Conservation (phyloP, 2,329 filamentous ascomycete species). For the Aspergillus aculeatus region DNA sequence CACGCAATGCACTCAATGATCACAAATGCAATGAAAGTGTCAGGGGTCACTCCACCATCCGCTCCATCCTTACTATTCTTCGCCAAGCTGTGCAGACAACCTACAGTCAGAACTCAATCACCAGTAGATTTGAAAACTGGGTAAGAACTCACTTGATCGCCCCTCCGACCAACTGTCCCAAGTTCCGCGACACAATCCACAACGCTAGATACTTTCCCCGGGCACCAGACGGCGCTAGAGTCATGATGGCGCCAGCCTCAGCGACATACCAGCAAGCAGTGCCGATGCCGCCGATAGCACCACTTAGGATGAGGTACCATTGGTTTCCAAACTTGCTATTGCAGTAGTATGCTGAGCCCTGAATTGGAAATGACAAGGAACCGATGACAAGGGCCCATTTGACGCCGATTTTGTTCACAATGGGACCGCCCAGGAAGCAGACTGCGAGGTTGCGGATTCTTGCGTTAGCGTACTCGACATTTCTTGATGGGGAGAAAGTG, state of each 20-base stretch:
- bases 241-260: slow-evolving; percentile 51
- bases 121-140: too few relatives aligned
- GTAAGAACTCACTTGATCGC: slow-evolving; percentile 43
- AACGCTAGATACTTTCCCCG: slow-evolving; percentile 51
- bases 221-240: slow-evolving; percentile 46
- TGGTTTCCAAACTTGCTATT: slow-evolving; percentile 52
- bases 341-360: slow-evolving; percentile 50
- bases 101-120: not conserved
- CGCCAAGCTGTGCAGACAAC: slow-evolving; percentile 26
- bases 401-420: slow-evolving; percentile 49
- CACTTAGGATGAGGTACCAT: slow-evolving; percentile 47
- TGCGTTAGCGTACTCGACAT: not conserved
- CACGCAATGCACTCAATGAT: slow-evolving; percentile 49
- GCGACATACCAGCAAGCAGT: slow-evolving; percentile 52
- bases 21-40: slow-evolving; percentile 50
- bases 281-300: slow-evolving; percentile 40
- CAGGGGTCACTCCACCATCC: slow-evolving; percentile 42
- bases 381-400: slow-evolving; percentile 50
- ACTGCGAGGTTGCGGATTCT: slow-evolving; percentile 20
- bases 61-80: slow-evolving; percentile 40
- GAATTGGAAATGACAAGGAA: slow-evolving; percentile 44
- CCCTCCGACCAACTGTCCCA: slow-evolving; percentile 49
- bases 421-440: slow-evolving; percentile 46
- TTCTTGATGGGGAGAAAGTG: not conserved
- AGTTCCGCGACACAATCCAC: slow-evolving; percentile 50